Conservation (phyloP, 2,329 filamentous ascomycete genomes). For the Venturia aucupariae region DNA sequence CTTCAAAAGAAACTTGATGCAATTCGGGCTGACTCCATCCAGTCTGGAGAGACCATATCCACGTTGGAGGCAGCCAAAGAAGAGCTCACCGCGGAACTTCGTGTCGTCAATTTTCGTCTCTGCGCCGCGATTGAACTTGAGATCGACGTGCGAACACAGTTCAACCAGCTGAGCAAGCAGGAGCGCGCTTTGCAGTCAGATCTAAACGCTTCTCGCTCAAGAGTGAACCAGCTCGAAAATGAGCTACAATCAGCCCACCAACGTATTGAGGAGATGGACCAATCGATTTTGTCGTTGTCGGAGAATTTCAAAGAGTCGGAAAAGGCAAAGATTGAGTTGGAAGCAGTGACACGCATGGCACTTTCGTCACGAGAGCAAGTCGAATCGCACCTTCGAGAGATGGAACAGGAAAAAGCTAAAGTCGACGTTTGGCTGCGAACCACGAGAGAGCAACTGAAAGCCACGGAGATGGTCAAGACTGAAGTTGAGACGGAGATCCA, state of each 20-base stretch:
- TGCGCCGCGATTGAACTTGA: constrained; percentile 7
- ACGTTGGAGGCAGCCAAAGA: not conserved
- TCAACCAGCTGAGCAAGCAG: not conserved
- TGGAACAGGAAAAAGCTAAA: not conserved
- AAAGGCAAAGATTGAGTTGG: not conserved
- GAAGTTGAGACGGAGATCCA: not conserved
- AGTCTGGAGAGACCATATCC: not conserved
- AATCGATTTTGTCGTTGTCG: not conserved
- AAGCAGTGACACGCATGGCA: not conserved
- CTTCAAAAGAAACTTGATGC: not conserved
- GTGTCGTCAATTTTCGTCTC: constrained; percentile 1
- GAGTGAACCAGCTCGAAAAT: not conserved
- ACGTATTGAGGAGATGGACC: not conserved
- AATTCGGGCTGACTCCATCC: not conserved
- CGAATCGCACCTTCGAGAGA: not conserved
- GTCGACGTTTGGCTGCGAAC: not conserved
- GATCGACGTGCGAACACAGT: not conserved
- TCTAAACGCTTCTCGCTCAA: not conserved
- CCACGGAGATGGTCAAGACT: not conserved
- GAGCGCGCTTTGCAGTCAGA: not conserved
- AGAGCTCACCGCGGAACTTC: not conserved
- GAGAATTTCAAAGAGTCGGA: constrained; percentile 2
- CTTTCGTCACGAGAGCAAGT: not conserved
- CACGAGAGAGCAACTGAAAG: not conserved
- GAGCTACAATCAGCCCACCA: constrained; percentile 1